Evolutionary conservation across 495 filamentous ascomycete species (phyloP).

Genomic region (Podospora pseudoanserina): DNA sequence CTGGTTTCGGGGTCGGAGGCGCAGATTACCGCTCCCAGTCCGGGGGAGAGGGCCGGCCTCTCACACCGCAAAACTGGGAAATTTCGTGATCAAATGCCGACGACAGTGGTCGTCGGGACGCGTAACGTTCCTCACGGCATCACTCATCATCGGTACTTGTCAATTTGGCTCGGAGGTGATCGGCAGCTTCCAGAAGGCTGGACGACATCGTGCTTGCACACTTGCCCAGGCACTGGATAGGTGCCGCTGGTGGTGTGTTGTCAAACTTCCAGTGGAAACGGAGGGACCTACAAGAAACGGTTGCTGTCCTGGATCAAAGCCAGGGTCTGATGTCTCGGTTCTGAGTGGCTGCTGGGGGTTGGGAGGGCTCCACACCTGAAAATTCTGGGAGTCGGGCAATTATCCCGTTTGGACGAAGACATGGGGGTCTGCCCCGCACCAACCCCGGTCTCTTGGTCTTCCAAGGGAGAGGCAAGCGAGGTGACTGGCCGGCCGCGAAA

Average conservation of each 20-base stretch:
- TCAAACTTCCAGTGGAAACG: neutral
- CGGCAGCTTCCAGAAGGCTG: neutral
- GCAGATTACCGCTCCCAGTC: neutral
- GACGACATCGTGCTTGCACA: neutral
- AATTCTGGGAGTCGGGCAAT: constrained; percentile 29
- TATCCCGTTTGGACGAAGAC: constrained; percentile 28
- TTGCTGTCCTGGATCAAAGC: neutral
- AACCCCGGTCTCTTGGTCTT: constrained; percentile 10
- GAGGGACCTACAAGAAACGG: neutral
- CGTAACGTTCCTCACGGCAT: neutral
- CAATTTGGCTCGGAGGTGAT: neutral
- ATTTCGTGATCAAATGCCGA: neutral
- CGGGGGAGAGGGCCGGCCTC: too few species aligned
- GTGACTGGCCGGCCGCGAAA: constrained; percentile 21
- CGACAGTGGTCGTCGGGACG: neutral
- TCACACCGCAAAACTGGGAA: neutral
- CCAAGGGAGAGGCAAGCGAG: constrained; percentile 23
- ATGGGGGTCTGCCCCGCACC: constrained; percentile 25
- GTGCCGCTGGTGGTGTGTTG: neutral
- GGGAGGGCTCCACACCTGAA: constrained; percentile 6
- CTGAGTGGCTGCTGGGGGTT: constrained; percentile 12
- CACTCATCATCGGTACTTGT: neutral
- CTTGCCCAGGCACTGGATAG: too few species aligned
- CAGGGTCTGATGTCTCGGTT: neutral
- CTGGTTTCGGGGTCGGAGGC: neutral